Base-by-base conservation (phyloP, 495 filamentous ascomycete species). In the Penicillium dipodomyicola region DNA sequence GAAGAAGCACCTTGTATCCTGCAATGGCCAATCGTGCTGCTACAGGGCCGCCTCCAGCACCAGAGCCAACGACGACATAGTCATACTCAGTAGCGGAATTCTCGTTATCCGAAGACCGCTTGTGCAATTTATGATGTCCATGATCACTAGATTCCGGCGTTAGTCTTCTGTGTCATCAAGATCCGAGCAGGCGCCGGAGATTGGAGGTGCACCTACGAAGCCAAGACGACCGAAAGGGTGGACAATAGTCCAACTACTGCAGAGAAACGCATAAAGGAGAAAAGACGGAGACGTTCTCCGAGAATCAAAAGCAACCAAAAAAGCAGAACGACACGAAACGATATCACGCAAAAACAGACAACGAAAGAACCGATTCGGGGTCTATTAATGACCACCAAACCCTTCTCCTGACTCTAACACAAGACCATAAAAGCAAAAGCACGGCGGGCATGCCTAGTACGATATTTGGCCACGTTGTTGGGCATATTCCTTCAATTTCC, bases 61-160 rank as follows among this genome's bases (percentile, higher is more conserved):
- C 85, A 35, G 76, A 80, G 27, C 85, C 85, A 7, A 87, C 80
- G 27, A 88, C 72, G 49, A 88, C 80, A 68, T 87, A 87, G 54
- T 88, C 85, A 63, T 86, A 85, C n/a, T 66, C 40, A 11, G 41
- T 12, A 2, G 23, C 10, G 3, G 22, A 32, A 7, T 49, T 47
- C 9, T 35, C 41, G 15, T 45, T 51, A 42, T 8, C n/a, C 15
- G 58, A 27, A n/a, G 49, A 49, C 8, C 60, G 54, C 33, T 47
- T 60, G 33, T 60, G 39, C 29, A 27, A 14, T 22, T 55, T 43
- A 49, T 63, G 60, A 42, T 45, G 39, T 4, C 42, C 32, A 35
- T 57, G 46, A 12, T 42, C 42, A 19, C 54, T 61, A 9, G 42
- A n/a, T 9, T 23, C 20, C 12, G 1, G 6, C 14, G 30, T 60